A percentile compares a stretch with the other conserved stretches of the same genome.
Evolutionary conservation across 768 basidiomycete species (phyloP).

Genomic region (Albatrellus ellisii): DNA sequence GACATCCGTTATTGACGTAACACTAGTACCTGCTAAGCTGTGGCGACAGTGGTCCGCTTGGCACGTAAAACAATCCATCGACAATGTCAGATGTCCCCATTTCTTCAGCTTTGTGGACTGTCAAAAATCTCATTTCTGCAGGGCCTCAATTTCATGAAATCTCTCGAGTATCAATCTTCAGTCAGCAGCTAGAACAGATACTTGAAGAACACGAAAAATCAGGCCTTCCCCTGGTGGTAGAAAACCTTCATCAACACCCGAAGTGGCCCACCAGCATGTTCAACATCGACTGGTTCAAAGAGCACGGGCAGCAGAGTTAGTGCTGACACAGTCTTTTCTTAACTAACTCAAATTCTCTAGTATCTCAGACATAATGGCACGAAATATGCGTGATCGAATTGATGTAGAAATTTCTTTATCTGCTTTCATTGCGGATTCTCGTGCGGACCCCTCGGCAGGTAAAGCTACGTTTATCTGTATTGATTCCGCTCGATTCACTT

Average conservation of each 20-base stretch:
- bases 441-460: neutral
- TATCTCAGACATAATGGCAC: conserved; percentile 39
- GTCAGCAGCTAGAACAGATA: conserved; percentile 12
- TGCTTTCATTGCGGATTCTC: conserved; percentile 33
- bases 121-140: conserved; percentile 25
- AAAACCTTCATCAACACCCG: conserved; percentile 39
- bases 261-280: conserved; percentile 47
- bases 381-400: conserved; percentile 46
- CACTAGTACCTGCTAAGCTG: too few relatives aligned
- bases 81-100: conserved; percentile 3
- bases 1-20: too few relatives aligned
- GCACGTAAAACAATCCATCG: neutral
- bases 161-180: conserved; percentile 24
- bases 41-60: too few relatives aligned
- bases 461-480: neutral
- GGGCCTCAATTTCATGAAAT: conserved; percentile 31
- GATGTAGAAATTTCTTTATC: conserved; percentile 39
- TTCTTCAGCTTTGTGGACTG: conserved; percentile 31
- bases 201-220: conserved; percentile 26
- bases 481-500: conserved; percentile 1
- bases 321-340: neutral
- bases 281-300: conserved; percentile 37
- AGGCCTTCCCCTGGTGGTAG: conserved; percentile 53
- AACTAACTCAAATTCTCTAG: neutral
- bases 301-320: conserved; percentile 17